Evolutionary conservation across 805 yeast genomes (phyloP).

Genomic region (Scheffersomyces lignosus): DNA sequence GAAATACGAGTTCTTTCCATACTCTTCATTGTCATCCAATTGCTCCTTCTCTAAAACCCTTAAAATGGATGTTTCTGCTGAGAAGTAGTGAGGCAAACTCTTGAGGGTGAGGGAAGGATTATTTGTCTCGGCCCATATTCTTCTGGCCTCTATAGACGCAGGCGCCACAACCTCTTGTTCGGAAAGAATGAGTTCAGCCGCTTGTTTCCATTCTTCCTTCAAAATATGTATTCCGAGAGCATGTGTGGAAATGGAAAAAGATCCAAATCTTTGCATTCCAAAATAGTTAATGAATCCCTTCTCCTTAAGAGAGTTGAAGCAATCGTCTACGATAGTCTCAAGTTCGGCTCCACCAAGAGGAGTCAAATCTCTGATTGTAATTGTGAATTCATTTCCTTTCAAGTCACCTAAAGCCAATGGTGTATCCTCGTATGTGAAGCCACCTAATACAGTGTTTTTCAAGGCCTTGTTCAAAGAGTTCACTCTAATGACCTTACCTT

Average conservation of each 20-base stretch:
- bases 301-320: constrained; percentile 57
- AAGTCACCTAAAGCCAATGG: constrained; percentile 79
- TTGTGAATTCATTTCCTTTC: constrained; percentile 83
- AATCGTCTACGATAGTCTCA: constrained; percentile 47
- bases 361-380: constrained; percentile 76
- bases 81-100: constrained; percentile 83
- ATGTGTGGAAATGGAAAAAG: constrained; percentile 91
- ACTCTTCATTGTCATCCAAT: constrained; percentile 44
- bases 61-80: constrained; percentile 79
- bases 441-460: constrained; percentile 77
- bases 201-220: constrained; percentile 73
- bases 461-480: constrained; percentile 73
- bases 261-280: constrained; percentile 99
- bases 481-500: constrained; percentile 71
- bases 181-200: constrained; percentile 73
- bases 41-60: constrained; percentile 55
- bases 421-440: constrained; percentile 63
- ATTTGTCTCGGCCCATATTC: constrained; percentile 72
- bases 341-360: constrained; percentile 35
- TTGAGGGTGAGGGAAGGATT: constrained; percentile 66
- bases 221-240: constrained; percentile 73
- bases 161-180: constrained; percentile 86
- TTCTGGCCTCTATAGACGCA: constrained; percentile 79
- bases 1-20: constrained; percentile 57
- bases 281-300: constrained; percentile 90